Evolutionary conservation across 192 early-diverging fungal genomes (phyloP).

Genomic region (Podila minutissima): DNA sequence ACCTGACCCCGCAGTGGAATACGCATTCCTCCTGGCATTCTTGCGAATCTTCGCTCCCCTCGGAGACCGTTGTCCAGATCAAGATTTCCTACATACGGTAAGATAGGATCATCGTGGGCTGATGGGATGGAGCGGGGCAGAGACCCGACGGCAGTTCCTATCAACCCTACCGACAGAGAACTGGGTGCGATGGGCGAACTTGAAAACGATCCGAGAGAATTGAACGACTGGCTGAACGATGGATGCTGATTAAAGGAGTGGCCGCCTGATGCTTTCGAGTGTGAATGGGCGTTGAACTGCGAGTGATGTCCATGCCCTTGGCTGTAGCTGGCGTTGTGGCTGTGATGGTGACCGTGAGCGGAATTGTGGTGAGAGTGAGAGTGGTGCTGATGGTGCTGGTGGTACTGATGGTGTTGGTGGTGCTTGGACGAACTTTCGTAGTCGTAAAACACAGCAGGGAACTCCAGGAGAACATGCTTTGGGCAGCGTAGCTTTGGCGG

Average conservation of each 20-base stretch:
- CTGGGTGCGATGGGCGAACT: slow-evolving; percentile 17
- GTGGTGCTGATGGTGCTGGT: slow-evolving; percentile 8
- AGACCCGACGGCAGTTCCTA: slow-evolving; percentile 7
- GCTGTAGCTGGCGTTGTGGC: not conserved
- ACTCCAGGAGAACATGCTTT: slow-evolving; percentile 68
- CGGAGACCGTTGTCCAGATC: slow-evolving; percentile 65
- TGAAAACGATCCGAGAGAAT: slow-evolving; percentile 26
- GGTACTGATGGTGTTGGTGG: not conserved
- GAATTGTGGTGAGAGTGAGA: slow-evolving; percentile 17
- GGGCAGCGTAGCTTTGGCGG: slow-evolving; percentile 71
- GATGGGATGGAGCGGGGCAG: slow-evolving; percentile 11
- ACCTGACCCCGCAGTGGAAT: slow-evolving; percentile 79
- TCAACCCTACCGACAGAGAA: slow-evolving; percentile 3
- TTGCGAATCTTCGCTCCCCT: slow-evolving; percentile 50
- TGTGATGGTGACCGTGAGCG: not conserved
- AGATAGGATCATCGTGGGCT: slow-evolving; percentile 57
- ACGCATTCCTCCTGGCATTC: slow-evolving; percentile 66
- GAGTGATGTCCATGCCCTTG: not conserved
- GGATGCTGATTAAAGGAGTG: slow-evolving; percentile 14
- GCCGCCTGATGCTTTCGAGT: not conserved
- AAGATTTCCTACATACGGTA: slow-evolving; percentile 82
- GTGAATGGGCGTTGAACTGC: not conserved
- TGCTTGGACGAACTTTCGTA: slow-evolving; percentile 48
- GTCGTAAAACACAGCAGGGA: slow-evolving; percentile 83
- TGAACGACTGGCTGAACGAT: slow-evolving; percentile 18